Conservation (phyloP, 2,329 filamentous ascomycete species). For the Cordyceps militaris region DNA sequence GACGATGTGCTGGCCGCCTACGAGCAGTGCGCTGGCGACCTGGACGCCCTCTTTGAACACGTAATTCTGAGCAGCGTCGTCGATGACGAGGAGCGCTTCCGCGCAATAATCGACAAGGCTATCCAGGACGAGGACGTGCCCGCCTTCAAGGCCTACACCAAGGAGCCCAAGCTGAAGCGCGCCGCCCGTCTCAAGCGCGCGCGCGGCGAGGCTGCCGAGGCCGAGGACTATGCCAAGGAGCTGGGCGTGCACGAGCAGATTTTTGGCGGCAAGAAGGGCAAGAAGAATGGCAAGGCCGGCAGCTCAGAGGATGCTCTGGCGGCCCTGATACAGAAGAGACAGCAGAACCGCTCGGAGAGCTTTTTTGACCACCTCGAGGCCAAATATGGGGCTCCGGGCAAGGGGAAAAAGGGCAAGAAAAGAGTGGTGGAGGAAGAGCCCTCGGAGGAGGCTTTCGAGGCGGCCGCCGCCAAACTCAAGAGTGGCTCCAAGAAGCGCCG, state of each 20-base stretch:
- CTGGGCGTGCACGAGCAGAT: constrained; percentile 66
- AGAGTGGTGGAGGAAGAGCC: constrained; percentile 54
- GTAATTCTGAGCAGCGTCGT: constrained; percentile 84
- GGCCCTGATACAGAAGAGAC: constrained; percentile 67
- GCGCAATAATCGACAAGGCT: constrained; percentile 71
- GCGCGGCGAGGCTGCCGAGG: constrained; percentile 61
- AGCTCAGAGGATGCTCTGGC: constrained; percentile 52
- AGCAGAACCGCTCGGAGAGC: constrained; percentile 51
- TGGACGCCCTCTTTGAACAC: constrained; percentile 69
- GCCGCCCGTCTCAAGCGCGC: constrained; percentile 54
- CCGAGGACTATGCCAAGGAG: constrained; percentile 67
- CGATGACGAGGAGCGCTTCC: constrained; percentile 80
- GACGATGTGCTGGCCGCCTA: constrained; percentile 72
- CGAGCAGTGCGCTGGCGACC: constrained; percentile 62
- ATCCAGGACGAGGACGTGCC: constrained; percentile 64
- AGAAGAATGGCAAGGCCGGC: constrained; percentile 24
- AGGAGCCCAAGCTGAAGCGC: constrained; percentile 62
- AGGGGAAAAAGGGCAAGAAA: constrained; percentile 34
- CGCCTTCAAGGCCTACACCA: constrained; percentile 59
- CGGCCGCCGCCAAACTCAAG: constrained; percentile 44
- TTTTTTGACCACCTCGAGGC: constrained; percentile 71
- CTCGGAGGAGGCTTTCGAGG: constrained; percentile 54
- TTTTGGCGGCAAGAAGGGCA: constrained; percentile 48
- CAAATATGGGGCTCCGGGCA: constrained; percentile 55
- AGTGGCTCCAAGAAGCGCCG: constrained; percentile 24